Conservation (phyloP, 2,329 filamentous ascomycete species). For the Trichoderma asperellum region DNA sequence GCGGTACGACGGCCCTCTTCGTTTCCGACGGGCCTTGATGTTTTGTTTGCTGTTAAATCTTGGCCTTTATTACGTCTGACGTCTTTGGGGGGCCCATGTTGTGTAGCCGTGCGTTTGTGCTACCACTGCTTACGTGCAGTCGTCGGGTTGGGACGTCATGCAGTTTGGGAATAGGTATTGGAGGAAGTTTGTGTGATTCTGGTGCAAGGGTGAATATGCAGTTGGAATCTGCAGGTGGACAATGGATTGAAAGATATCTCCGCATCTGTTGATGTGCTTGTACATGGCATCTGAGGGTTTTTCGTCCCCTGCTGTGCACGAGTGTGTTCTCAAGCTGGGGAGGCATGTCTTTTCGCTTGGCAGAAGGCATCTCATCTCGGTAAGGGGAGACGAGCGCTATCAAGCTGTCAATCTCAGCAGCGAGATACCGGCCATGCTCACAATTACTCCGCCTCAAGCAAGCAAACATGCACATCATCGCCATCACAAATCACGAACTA, state of each 20-base stretch:
- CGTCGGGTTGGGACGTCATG: neutral
- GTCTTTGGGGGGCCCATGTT: neutral
- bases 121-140: neutral
- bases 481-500: slow-evolving; percentile 2
- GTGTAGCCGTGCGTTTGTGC: neutral
- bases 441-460: neutral
- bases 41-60: slow-evolving; percentile 12
- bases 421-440: slow-evolving; percentile 4
- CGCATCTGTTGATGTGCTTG: neutral
- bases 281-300: neutral
- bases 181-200: neutral
- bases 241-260: neutral
- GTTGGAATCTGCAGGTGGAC: neutral
- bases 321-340: neutral
- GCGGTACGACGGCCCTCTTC: neutral
- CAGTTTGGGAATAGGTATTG: neutral
- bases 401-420: neutral
- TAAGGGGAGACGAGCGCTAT: neutral
- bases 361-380: neutral
- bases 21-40: slow-evolving; percentile 11
- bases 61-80: slow-evolving; percentile 3
- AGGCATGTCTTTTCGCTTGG: neutral
- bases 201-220: neutral
- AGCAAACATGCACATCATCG: slow-evolving; percentile 6
- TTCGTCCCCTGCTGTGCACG: neutral